phyloP scores from a whole-genome alignment of 2,329 filamentous ascomycete genomes.

The Fusarium xyrophilum region DNA sequence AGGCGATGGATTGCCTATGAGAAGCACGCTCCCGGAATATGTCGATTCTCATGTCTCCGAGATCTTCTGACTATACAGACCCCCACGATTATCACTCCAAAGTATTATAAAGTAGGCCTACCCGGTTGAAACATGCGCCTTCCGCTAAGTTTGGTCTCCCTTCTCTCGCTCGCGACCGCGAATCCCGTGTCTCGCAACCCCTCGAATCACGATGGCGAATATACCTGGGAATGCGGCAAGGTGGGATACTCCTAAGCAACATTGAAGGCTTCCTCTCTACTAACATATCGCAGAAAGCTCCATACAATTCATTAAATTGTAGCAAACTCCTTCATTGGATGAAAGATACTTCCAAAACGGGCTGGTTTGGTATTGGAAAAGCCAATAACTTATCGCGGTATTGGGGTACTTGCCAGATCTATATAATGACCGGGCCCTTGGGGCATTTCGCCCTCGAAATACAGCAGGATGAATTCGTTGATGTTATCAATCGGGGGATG shows the following conservation, averaged over 20 bases:
- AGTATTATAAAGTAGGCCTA: neutral
- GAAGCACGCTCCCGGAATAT: neutral
- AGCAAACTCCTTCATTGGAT: neutral
- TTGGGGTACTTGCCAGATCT: neutral
- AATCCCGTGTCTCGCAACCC: neutral
- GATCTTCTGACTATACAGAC: neutral
- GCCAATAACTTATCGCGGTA: neutral
- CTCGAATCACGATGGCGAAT: neutral
- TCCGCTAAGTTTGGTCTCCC: neutral
- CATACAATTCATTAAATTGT: neutral
- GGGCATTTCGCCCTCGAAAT: neutral
- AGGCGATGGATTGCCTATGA: neutral
- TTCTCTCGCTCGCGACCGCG: conserved; percentile 1
- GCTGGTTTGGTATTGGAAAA: neutral
- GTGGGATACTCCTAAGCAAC: neutral
- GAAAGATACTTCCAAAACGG: neutral
- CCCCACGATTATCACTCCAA: neutral
- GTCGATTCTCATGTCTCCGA: neutral
- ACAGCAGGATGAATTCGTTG: neutral
- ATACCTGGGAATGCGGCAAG: conserved; percentile 8
- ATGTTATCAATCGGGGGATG: neutral
- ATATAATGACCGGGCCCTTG: neutral
- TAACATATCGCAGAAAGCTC: neutral
- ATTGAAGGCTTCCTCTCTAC: neutral
- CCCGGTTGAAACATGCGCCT: neutral